Percentiles rank a stretch among this genome's conserved stretches.
Conservation (phyloP, 352 stramenopile species). For the Pythium rishiriense region DNA sequence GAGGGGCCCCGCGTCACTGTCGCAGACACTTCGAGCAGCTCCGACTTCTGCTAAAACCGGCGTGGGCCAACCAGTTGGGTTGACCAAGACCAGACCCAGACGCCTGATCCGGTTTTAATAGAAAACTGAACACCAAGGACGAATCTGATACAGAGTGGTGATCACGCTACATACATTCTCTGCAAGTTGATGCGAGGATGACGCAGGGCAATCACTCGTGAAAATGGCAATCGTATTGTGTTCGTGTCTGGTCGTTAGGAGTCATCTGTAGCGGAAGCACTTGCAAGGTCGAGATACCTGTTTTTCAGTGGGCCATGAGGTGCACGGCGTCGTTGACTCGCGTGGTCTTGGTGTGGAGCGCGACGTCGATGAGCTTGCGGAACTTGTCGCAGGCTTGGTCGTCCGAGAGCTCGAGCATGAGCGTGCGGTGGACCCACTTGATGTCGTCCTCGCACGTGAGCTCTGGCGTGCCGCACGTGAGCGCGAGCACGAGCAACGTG, state of each 20-base stretch:
- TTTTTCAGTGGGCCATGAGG: constrained; percentile 71
- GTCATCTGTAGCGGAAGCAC: not conserved
- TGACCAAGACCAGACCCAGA: not conserved
- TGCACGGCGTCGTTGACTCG: constrained; percentile 85
- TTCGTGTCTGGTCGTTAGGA: not conserved
- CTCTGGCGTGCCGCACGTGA: constrained; percentile 83
- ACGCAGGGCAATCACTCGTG: not conserved
- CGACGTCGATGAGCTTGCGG: constrained; percentile 75
- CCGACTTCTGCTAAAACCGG: constrained; percentile 10
- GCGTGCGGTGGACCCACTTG: constrained; percentile 74
- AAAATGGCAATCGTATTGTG: too few species aligned
- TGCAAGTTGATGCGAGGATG: not conserved
- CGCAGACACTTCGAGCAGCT: constrained; percentile 14
- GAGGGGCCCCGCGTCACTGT: constrained; percentile 15
- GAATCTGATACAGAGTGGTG: not conserved
- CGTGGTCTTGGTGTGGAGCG: constrained; percentile 76
- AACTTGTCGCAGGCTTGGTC: constrained; percentile 62
- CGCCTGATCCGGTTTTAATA: not conserved
- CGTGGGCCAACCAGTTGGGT: not conserved
- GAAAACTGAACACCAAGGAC: not conserved
- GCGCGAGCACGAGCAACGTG: constrained; percentile 73
- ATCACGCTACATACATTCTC: not conserved
- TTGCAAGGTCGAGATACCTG: not conserved
- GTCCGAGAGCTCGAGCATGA: constrained; percentile 78
- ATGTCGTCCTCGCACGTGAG: constrained; percentile 68